These are phyloP conservation scores for Solanum clarkiae DNA, from an alignment of 257 asterid species.

Conservation along the genomic window DNA sequence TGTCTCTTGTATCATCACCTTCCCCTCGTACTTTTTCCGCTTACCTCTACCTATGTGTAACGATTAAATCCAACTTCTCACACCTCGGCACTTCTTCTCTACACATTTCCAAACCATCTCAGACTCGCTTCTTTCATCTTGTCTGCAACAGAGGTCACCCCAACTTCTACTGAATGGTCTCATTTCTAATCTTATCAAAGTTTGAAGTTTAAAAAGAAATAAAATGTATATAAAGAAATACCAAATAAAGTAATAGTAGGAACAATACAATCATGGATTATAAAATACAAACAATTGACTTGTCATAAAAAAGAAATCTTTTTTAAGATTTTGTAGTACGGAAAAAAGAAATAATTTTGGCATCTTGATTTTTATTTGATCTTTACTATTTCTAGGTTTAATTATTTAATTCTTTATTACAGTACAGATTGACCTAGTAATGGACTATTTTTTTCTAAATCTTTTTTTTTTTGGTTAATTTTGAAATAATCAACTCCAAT, in stretches of 20 bases:
- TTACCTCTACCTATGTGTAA: too few species aligned
- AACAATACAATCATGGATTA: neutral
- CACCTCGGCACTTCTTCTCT: too few species aligned
- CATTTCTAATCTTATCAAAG: too few species aligned
- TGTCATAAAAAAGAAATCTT: neutral
- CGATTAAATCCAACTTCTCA: too few species aligned
- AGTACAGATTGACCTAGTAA: neutral
- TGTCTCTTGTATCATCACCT: too few species aligned
- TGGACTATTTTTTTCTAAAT: neutral
- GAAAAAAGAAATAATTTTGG: neutral
- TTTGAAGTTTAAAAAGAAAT: too few species aligned
- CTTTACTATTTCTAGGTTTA: neutral
- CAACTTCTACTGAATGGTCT: too few species aligned
- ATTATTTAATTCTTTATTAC: too few species aligned
- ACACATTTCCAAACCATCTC: too few species aligned
- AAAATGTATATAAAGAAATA: neutral
- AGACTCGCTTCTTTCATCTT: too few species aligned
- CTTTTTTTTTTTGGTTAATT: neutral
- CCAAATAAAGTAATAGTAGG: neutral
- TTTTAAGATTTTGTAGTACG: neutral
- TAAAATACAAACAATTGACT: neutral
- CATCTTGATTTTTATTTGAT: neutral
- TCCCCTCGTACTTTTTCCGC: too few species aligned
- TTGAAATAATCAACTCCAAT: neutral
- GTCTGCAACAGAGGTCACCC: too few species aligned